phyloP scores from a whole-genome alignment of 192 early-diverging fungal species.

The Dissophora globulifera region DNA sequence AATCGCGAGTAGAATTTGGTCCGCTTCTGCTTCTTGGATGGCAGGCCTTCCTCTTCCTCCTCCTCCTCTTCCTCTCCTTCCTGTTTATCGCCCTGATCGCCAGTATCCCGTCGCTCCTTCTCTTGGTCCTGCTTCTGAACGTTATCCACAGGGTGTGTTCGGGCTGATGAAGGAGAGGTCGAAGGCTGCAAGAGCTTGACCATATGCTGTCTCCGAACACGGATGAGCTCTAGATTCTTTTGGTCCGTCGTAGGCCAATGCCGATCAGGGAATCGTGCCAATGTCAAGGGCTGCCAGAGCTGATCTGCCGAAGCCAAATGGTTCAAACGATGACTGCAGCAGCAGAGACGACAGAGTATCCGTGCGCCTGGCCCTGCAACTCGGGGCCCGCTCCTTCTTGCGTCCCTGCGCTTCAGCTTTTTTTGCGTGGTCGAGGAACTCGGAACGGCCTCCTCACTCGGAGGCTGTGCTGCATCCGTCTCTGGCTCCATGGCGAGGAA shows the following conservation, averaged over 20 bases:
- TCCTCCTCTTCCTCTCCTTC: background rate
- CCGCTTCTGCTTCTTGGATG: constrained; percentile 28
- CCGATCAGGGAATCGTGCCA: constrained; percentile 36
- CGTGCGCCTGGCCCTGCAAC: constrained; percentile 25
- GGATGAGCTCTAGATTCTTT: constrained; percentile 25
- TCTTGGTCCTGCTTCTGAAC: constrained; percentile 9
- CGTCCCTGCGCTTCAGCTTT: background rate
- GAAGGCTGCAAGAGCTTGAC: constrained; percentile 11
- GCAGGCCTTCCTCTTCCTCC: too few relatives aligned
- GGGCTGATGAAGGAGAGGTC: background rate
- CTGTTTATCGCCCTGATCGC: background rate
- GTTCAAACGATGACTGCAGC: constrained; percentile 39
- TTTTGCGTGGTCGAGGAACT: too few relatives aligned
- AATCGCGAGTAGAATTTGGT: constrained; percentile 48
- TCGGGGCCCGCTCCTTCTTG: constrained; percentile 7
- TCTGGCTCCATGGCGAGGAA: background rate
- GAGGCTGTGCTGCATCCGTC: background rate
- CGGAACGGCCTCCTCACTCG: background rate
- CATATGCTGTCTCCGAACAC: constrained; percentile 31
- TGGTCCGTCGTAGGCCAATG: constrained; percentile 46
- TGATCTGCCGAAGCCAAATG: constrained; percentile 52
- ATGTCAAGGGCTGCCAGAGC: constrained; percentile 46
- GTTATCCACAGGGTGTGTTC: background rate
- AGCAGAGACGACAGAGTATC: constrained; percentile 35
- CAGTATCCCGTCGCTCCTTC: constrained; percentile 13